Conservation (phyloP, 2,329 filamentous ascomycete genomes). For the Penicillium frequentans region DNA sequence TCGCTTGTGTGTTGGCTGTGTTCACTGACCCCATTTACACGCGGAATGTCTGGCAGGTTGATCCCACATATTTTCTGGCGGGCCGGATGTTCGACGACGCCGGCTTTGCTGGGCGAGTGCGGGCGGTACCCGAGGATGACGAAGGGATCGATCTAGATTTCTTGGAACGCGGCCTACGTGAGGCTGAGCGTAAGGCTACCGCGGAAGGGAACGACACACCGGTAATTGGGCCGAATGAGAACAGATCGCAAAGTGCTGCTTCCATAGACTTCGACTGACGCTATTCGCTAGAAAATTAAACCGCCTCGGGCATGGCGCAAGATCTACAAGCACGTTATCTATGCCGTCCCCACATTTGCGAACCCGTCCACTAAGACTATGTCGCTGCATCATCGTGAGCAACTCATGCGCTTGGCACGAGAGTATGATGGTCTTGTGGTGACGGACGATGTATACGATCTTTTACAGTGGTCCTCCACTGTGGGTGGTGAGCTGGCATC, state of each 20-base stretch:
- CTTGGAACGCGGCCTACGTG: constrained; percentile 53
- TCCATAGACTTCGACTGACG: neutral
- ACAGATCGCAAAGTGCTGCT: neutral
- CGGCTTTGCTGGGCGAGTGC: constrained; percentile 67
- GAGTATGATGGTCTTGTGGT: constrained; percentile 79
- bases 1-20: constrained; percentile 74
- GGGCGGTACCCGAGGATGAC: constrained; percentile 72
- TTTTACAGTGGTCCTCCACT: constrained; percentile 72
- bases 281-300: constrained; percentile 54
- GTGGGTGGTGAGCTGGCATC: constrained; percentile 8
- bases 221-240: constrained; percentile 34
- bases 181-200: constrained; percentile 49
- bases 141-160: constrained; percentile 71
- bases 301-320: constrained; percentile 63
- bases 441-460: constrained; percentile 91
- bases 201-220: constrained; percentile 41
- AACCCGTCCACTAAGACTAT: constrained; percentile 88
- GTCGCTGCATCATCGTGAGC: constrained; percentile 64
- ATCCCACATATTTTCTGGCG: constrained; percentile 81
- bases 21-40: constrained; percentile 80
- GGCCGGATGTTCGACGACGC: constrained; percentile 83
- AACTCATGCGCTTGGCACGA: constrained; percentile 74
- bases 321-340: constrained; percentile 83
- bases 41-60: constrained; percentile 73
- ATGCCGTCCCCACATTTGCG: constrained; percentile 82